Evolutionary conservation across 176 grass and related monocot genomes (phyloP), one percentile per base, ranked within the genome.

Genomic region (Guadua angustifolia): DNA sequence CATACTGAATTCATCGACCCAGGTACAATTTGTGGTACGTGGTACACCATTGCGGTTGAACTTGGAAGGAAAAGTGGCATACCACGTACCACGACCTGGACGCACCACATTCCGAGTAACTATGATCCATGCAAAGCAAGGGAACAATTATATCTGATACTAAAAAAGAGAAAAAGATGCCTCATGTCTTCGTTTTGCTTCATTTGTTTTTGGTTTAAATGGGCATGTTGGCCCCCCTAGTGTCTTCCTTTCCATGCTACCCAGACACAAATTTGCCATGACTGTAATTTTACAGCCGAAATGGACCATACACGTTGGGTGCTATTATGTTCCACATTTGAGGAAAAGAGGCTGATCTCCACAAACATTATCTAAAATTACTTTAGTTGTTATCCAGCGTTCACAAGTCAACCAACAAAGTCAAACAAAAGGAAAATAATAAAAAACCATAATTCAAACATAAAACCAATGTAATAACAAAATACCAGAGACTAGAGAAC

Each of bases 341-440:
- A 73, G 57, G 18, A 53, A 72, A 72, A 10, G 12, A 17, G 22
- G 1, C 19, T 52, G 66, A 21, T 69, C 3, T 44, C 65, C 2
- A 4, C 22, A 4, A 44, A 67, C 5, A 33, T 25, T 44, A 32
- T 45, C 15, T 49, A 52, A 47, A 22, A 33, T 69, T 59, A 60
- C 40, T 59, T 65, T 24, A 25, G 4, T 56, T 81, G 6, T 66
- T 81, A 21, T 65, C 46, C 38, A 67, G 25, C 25, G 1, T 64
- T 16, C 56, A 65, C 67, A 86, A 65, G 0, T 24, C 4, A 79
- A 62, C 18, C 26, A 79, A 79, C n/a, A 79, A 2, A 38, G 46
- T 18, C 73, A 21, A 81, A 59, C 46, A 49, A 8, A 66, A 22
- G 0, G 15, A 36, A 87, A 47, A 47, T 24, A 75, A 39, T 22